Base-by-base conservation (phyloP, 441 rosid genomes). In the Gossypium davidsonii region DNA sequence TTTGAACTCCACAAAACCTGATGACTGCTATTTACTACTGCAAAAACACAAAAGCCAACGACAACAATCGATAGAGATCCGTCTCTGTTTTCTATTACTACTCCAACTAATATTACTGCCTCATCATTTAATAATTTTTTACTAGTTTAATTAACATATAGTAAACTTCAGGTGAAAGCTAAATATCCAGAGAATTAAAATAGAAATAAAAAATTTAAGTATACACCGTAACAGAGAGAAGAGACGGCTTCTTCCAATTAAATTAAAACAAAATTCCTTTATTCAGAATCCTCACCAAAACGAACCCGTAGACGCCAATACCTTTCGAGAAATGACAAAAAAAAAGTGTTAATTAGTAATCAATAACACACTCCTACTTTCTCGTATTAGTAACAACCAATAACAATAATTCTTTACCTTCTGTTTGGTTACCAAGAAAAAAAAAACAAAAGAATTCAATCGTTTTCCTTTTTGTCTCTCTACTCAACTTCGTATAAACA, bases 281-380 rank as follows among this genome's bases (percentile, higher is more conserved):
- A 81, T 79, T 80, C 90, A 86, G 91, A 89, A 89, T 90, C 89
- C 92, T 89, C 92, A 88, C 96, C 96, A 78, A 83, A 86, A 85
- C 78, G 87, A 85, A 74, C 79, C 82, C 78, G 87, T 75, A 69
- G 83, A 76, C 74, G 78, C 86, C 91, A 82, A 84, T 74, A 88
- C 96, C 93, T 86, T 83, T 65, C 65, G 57, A 83, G 12, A 63
- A 11, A 74, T 34, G 63, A 67, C 6, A 1, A 4, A 31, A 48
- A 48, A 10, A 74, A 60, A 73, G 78, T 65, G 69, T 60, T 49
- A 49, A 81, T 84, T 78, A 87, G 88, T 82, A 61, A 77, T 23
- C 73, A 80, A 73, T 77, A 74, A 74, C 71, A 56, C 21, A 59
- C 46, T 79, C 71, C 53, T 26, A 52, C 57, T 73, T 61, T 64